Evolutionary conservation across 129 eudicot species (phyloP), one percentile per base, ranked within the genome.

Genomic region (Artemisia annua): DNA sequence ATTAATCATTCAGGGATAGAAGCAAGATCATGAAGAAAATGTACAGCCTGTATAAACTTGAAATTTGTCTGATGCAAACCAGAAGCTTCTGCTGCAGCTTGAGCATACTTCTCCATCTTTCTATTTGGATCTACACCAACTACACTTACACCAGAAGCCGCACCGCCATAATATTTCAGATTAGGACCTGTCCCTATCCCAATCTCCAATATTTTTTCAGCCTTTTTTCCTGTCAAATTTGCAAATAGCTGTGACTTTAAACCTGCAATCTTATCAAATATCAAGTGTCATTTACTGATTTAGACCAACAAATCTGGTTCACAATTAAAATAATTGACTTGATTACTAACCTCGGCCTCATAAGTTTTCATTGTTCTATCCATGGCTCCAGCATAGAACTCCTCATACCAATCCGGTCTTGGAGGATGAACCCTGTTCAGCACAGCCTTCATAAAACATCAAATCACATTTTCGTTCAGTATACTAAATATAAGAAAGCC

Each of bases 171-270:
- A 69, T 84, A 89, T 71, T 87, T 93, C 66, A 89, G 86, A 75
- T 93, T 93, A 15, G 98, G 97, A 67, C 98, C 98, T 0, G 98
- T 89, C 44, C 98, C 98, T 32, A 93, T 83, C 28, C 98, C 98
- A 26, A 93, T 78, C 82, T 93, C 98, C 83, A 93, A 51, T 15
- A 93, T 75, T 46, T 76, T 79, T 52, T 83, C 72, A 9, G 87
- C 85, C 46, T 89, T 85, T 39, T 39, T 39, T 54, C 88, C 85
- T 75, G 67, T 87, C 85, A 93, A 64, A 56, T 81, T 66, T 44
- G 77, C 81, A 80, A 93, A 89, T 66, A 93, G 85, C 71, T 84
- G 73, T 1, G 90, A 80, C 89, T 93, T 93, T 32, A 82, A 89
- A 76, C 83, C 90, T 87, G 92, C 90, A 87, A 93, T 80, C 97